Evolutionary conservation across 169 alveolate genomes (phyloP).

Genomic region (Eimeria falciformis): DNA sequence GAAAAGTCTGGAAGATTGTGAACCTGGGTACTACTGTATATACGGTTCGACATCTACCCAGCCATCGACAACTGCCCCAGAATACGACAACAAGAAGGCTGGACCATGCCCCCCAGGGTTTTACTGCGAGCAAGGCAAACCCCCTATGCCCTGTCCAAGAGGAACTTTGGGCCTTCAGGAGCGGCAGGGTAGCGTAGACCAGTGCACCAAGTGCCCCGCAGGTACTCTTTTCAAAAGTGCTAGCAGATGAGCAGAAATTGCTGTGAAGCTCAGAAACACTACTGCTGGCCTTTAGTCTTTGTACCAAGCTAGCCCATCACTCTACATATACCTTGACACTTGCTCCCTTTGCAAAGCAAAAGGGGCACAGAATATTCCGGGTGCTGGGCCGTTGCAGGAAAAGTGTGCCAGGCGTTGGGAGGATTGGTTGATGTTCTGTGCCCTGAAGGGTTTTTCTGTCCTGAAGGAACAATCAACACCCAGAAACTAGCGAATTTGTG

Average conservation of each 20-base stretch:
- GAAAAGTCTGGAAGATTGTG: background rate
- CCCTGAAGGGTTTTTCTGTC: slow-evolving; percentile 85
- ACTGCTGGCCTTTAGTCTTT: too few species aligned
- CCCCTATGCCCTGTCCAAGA: slow-evolving; percentile 51
- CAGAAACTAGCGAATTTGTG: slow-evolving; percentile 76
- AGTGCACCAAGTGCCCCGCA: slow-evolving; percentile 46
- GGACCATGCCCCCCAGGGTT: slow-evolving; percentile 47
- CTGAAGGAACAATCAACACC: slow-evolving; percentile 58
- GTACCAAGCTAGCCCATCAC: too few species aligned
- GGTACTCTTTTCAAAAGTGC: background rate
- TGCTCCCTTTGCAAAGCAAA: too few species aligned
- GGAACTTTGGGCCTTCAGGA: slow-evolving; percentile 36
- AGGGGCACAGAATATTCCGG: too few species aligned
- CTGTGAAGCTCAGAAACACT: too few species aligned
- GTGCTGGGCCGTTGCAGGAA: slow-evolving; percentile 9
- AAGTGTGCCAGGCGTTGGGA: slow-evolving; percentile 39
- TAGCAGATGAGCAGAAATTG: too few species aligned
- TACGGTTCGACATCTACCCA: background rate
- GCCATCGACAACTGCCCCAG: slow-evolving; percentile 17
- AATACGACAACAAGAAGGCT: background rate
- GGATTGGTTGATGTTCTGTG: slow-evolving; percentile 61
- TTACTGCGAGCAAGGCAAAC: background rate
- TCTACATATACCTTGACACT: too few species aligned
- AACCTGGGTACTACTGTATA: slow-evolving; percentile 62
- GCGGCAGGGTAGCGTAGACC: background rate